Evolutionary conservation across 2,329 filamentous ascomycete species (phyloP), one percentile per base, ranked within the genome.

Genomic region (Sclerotinia minor): DNA sequence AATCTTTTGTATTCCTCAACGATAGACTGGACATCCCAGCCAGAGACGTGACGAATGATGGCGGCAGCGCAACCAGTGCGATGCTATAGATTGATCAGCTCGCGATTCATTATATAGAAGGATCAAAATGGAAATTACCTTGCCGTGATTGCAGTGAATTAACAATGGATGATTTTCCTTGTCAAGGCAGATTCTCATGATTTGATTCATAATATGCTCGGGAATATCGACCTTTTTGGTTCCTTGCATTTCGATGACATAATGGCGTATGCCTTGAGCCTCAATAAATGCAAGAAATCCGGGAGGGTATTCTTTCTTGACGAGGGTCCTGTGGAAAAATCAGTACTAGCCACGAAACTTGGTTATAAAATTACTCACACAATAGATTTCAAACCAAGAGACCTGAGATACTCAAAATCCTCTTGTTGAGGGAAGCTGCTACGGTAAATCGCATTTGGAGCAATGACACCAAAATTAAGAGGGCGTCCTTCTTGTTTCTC

Each of bases 71-170:
- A 97, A 29, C 94, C 94, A 24, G 94, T 97, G 68, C 94, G 90
- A 76, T 97, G 94, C 84, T 92, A 70, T 38, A 29, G 47, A 5
- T 55, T 21, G 35, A 57, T 75, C 50, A 75, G 72, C 54, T 26
- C 49, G 38, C n/a, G 3, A 47, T 15, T 50, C 17, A 38, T 26
- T 24, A 35, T 24, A 41, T 9, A 32, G 52, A 32, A 15, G 7
- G 15, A 15, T 24, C 35, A 13, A 13, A 35, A 26, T 47, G 6
- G 24, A 9, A 61, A 60, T n/a, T 64, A 67, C 86, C 80, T 89
- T 95, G 76, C 94, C 94, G 73, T 96, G 94, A 77, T 97, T 97
- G 83, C 94, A 97, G 78, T 97, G 94, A 58, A 97, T 85, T 50
- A 97, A 83, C 15, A 97, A 79, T 0, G 94, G 94, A 72, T 95